Conservation (phyloP, 768 basidiomycete species). For the Naganishia antarctica region DNA sequence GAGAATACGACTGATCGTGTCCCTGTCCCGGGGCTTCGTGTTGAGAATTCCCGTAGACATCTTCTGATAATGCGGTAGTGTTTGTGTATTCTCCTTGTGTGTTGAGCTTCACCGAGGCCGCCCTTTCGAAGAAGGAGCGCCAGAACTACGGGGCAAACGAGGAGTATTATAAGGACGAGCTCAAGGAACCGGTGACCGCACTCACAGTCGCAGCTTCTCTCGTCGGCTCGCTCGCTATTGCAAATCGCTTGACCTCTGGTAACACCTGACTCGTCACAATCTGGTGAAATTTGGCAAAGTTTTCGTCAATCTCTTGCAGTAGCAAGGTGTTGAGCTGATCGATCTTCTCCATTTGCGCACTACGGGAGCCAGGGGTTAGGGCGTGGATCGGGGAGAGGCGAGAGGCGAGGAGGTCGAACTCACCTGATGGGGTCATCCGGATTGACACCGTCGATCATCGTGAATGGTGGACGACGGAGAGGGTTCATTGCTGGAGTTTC, state of each 20-base stretch:
- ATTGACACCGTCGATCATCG: conserved; percentile 41
- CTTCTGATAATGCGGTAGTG: conserved; percentile 51
- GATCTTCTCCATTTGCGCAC: conserved; percentile 85
- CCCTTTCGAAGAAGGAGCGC: conserved; percentile 91
- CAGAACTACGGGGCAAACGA: conserved; percentile 65
- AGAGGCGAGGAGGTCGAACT: not conserved
- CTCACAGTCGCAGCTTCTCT: conserved; percentile 82
- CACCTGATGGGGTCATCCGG: conserved; percentile 41
- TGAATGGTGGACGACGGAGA: conserved; percentile 43
- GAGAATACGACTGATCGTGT: conserved; percentile 24
- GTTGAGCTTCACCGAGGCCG: conserved; percentile 79
- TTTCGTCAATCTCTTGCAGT: conserved; percentile 89
- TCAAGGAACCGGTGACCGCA: not conserved
- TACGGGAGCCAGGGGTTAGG: conserved; percentile 56
- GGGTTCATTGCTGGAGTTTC: conserved; percentile 28
- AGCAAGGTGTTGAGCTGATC: conserved; percentile 91
- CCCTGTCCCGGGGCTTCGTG: conserved; percentile 1
- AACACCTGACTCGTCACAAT: conserved; percentile 72
- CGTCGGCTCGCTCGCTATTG: conserved; percentile 78
- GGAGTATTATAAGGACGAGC: not conserved
- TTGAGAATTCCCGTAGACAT: not conserved
- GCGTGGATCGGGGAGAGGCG: conserved; percentile 39
- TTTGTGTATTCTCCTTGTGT: conserved; percentile 66
- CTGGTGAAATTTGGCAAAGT: conserved; percentile 84
- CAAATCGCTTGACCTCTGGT: conserved; percentile 84